phyloP scores from a whole-genome alignment of 208 protist species.

The Wallacemonas rigidus region DNA sequence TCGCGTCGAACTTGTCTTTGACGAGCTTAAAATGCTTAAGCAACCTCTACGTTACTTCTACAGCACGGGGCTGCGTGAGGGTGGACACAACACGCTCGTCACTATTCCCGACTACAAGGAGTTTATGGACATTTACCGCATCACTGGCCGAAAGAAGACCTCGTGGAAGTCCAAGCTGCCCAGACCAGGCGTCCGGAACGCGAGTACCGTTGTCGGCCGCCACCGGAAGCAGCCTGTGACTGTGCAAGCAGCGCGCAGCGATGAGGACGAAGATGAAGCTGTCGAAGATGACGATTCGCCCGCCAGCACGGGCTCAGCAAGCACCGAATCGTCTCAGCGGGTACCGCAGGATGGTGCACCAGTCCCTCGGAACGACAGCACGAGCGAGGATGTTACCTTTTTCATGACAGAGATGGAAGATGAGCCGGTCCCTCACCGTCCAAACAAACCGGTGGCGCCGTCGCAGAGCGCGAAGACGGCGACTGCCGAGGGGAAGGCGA shows the following conservation, averaged over 20 bases:
- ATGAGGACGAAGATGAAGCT: background rate
- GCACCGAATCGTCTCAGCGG: no score
- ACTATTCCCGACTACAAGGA: constrained; percentile 83
- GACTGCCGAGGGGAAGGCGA: no score
- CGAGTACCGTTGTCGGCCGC: no score
- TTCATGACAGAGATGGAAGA: constrained; percentile 32
- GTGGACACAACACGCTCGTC: constrained; percentile 41
- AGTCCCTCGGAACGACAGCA: background rate
- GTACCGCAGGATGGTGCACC: no score
- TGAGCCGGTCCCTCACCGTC: background rate
- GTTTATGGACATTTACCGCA: constrained; percentile 89
- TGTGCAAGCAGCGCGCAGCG: background rate
- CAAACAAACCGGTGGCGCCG: background rate
- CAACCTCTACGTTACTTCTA: constrained; percentile 68
- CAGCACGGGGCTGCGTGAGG: constrained; percentile 33
- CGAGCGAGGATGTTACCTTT: constrained; percentile 19
- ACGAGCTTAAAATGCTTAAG: constrained; percentile 64
- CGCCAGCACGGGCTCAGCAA: no score
- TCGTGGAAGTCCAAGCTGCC: constrained; percentile 17
- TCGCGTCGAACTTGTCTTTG: constrained; percentile 54
- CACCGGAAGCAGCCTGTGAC: background rate
- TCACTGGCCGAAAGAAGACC: constrained; percentile 30
- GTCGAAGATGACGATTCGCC: background rate
- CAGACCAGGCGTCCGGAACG: background rate
- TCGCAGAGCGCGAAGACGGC: no score